phyloP scores from a whole-genome alignment of 176 grass and related monocot genomes.

The Rhipidocladum racemiflorum region DNA sequence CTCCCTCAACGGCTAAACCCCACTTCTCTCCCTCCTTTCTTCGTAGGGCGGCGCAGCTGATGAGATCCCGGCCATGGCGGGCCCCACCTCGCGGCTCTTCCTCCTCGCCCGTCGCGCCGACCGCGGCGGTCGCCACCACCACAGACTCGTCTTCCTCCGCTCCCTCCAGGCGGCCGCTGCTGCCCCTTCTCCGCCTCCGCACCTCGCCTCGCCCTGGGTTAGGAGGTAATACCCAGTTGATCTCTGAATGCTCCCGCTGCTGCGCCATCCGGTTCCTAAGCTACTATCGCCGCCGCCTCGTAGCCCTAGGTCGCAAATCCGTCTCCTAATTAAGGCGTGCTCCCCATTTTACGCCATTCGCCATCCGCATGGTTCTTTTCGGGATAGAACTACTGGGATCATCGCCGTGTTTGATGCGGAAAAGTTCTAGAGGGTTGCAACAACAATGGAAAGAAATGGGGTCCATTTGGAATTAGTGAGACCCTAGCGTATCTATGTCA shows the following conservation, averaged over 20 bases:
- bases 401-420: not conserved
- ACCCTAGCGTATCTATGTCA: not conserved
- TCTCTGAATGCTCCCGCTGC: not conserved
- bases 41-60: slow-evolving; percentile 8
- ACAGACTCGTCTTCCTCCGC: slow-evolving; percentile 2
- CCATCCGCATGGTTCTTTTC: not conserved
- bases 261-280: not conserved
- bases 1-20: not conserved
- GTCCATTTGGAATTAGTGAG: not conserved
- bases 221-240: slow-evolving; percentile 26
- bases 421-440: not conserved
- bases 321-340: no score
- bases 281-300: not conserved
- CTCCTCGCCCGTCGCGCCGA: slow-evolving; percentile 6
- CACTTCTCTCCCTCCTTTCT: not conserved
- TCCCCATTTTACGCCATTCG: no score
- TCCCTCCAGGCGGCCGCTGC: not conserved
- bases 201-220: not conserved
- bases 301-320: no score
- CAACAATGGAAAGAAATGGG: no score
- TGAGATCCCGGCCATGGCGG: slow-evolving; percentile 52
- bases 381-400: not conserved
- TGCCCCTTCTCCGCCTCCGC: not conserved
- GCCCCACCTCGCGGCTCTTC: slow-evolving; percentile 38
- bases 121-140: not conserved